Conservation (phyloP, 345 rosid genomes). For the Sonneratia alba region DNA sequence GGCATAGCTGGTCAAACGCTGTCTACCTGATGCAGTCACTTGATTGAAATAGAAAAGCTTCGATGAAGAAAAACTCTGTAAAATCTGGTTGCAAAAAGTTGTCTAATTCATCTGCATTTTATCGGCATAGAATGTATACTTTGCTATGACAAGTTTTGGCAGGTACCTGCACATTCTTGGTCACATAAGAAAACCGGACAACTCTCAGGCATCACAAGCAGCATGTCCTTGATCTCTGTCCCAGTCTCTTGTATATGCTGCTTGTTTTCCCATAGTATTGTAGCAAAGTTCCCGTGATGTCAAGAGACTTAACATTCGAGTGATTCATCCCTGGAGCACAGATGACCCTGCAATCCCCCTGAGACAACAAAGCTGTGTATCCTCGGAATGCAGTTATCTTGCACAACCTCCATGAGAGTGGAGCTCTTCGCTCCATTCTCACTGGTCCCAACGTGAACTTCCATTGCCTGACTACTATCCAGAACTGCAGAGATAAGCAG, state of each 20-base stretch:
- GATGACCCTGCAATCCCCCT: constrained; percentile 67
- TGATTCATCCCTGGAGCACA: constrained; percentile 62
- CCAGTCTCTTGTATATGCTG: constrained; percentile 60
- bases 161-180: constrained; percentile 75
- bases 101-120: constrained; percentile 16
- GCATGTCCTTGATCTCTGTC: constrained; percentile 84
- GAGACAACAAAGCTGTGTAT: constrained; percentile 54
- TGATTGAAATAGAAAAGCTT: constrained; percentile 69
- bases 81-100: constrained; percentile 65
- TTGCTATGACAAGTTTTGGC: no score
- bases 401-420: constrained; percentile 74
- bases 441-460: constrained; percentile 81
- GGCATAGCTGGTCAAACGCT: constrained; percentile 74
- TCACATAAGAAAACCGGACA: constrained; percentile 86
- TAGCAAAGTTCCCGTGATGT: constrained; percentile 72
- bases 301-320: constrained; percentile 64
- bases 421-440: constrained; percentile 46
- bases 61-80: constrained; percentile 54
- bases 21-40: constrained; percentile 87
- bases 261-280: constrained; percentile 61
- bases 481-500: constrained; percentile 80
- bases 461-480: constrained; percentile 65
- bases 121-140: no score
- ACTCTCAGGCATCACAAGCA: constrained; percentile 70
- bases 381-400: constrained; percentile 51